Conservation (phyloP, 2,329 filamentous ascomycete genomes). For the Epicoccum sorghinum region DNA sequence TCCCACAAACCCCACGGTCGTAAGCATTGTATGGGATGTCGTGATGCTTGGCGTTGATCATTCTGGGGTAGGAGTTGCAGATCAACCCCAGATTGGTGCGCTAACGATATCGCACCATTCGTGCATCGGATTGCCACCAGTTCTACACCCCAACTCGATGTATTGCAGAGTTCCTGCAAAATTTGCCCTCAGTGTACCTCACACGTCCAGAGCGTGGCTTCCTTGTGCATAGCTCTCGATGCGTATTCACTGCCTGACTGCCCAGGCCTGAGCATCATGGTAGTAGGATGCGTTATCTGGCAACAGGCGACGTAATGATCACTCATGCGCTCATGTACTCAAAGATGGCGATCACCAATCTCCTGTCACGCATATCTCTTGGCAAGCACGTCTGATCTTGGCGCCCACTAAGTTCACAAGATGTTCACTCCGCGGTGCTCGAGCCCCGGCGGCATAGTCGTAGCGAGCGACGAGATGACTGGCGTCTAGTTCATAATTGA, state of each 20-base stretch:
- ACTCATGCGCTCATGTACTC: not conserved
- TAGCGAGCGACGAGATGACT: not conserved
- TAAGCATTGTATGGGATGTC: conserved; percentile 35
- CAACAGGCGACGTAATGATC: not conserved
- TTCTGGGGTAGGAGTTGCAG: conserved; percentile 26
- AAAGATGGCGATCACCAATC: not conserved
- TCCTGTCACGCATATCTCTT: not conserved
- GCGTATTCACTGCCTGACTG: not conserved
- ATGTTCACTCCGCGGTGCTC: not conserved
- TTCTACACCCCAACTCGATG: not conserved
- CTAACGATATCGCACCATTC: conserved; percentile 20
- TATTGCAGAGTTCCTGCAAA: not conserved
- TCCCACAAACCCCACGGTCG: conserved; percentile 15
- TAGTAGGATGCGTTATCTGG: too few species aligned
- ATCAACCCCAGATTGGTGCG: conserved; percentile 21
- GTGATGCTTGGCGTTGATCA: conserved; percentile 28
- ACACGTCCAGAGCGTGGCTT: too few species aligned
- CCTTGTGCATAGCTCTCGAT: too few species aligned
- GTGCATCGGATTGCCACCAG: conserved; percentile 17
- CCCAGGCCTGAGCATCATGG: not conserved
- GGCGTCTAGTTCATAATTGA: not conserved
- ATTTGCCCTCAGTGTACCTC: not conserved
- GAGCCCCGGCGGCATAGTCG: not conserved
- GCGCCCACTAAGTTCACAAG: not conserved
- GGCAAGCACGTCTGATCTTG: not conserved